phyloP scores from a whole-genome alignment of 257 asterid species.

The Cruciata laevipes region DNA sequence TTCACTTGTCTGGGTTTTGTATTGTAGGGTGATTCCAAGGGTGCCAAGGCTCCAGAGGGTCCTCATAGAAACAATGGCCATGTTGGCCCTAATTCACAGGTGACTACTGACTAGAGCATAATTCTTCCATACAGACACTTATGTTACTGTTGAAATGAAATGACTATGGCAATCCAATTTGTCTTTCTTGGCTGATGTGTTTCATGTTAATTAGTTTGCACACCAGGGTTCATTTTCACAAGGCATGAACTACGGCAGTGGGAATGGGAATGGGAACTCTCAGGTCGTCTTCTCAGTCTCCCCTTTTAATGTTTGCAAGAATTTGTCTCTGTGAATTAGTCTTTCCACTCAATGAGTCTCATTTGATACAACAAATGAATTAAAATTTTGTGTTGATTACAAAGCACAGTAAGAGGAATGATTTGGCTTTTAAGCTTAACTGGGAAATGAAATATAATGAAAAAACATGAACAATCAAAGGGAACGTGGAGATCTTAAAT shows the following conservation, averaged over 20 bases:
- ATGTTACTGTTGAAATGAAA: background rate
- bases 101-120: slow-evolving; percentile 19
- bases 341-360: background rate
- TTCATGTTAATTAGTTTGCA: slow-evolving; percentile 37
- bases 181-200: slow-evolving; percentile 3
- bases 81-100: slow-evolving; percentile 50
- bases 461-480: background rate
- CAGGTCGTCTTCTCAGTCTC: slow-evolving; percentile 40
- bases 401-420: background rate
- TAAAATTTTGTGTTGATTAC: background rate
- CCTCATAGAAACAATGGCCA: slow-evolving; percentile 60
- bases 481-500: background rate
- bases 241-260: slow-evolving; percentile 59
- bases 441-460: too few relatives aligned
- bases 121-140: too few relatives aligned
- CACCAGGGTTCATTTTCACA: slow-evolving; percentile 72
- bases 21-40: slow-evolving; percentile 79
- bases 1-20: slow-evolving; percentile 6
- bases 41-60: slow-evolving; percentile 66
- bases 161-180: slow-evolving; percentile 1
- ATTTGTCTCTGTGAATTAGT: background rate
- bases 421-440: too few relatives aligned
- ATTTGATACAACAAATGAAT: background rate
- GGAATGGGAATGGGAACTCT: slow-evolving; percentile 44
- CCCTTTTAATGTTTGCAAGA: background rate